phyloP scores from a whole-genome alignment of 495 filamentous ascomycete species.

The Tuber borchii region DNA sequence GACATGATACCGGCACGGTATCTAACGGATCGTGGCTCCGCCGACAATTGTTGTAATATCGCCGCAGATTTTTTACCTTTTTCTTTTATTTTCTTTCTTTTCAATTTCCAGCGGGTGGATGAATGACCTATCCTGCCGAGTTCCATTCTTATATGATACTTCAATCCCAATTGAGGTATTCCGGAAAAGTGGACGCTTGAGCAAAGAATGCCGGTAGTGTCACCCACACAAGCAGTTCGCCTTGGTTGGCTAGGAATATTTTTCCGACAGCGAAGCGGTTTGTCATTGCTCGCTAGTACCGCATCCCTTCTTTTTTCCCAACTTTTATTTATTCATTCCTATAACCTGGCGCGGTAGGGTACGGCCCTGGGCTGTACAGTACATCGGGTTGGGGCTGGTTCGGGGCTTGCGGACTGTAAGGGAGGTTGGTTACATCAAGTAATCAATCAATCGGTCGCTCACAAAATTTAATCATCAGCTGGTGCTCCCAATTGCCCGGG shows the following conservation, averaged over 20 bases:
- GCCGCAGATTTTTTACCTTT: not conserved
- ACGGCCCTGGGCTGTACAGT: not conserved
- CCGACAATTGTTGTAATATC: not conserved
- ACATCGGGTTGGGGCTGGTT: not conserved
- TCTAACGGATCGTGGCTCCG: not conserved
- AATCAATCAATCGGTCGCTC: not conserved
- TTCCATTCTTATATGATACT: not conserved
- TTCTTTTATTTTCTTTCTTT: not conserved
- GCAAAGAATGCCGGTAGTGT: not conserved
- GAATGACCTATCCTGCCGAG: not conserved
- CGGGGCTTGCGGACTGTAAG: not conserved
- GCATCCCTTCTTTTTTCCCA: not conserved
- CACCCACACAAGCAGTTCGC: not conserved
- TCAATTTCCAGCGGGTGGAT: not conserved
- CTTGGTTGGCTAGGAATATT: not conserved
- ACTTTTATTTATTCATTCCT: not conserved
- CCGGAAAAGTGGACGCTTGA: not conserved
- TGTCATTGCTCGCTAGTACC: not conserved
- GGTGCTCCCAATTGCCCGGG: not conserved
- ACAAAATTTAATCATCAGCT: not conserved
- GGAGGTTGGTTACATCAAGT: not conserved
- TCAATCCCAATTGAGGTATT: not conserved
- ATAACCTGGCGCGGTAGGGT: not conserved
- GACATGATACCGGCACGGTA: not conserved
- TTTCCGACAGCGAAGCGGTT: not conserved